Conservation (phyloP, 176 grass and related monocot genomes). For the Aegilops bicornis region DNA sequence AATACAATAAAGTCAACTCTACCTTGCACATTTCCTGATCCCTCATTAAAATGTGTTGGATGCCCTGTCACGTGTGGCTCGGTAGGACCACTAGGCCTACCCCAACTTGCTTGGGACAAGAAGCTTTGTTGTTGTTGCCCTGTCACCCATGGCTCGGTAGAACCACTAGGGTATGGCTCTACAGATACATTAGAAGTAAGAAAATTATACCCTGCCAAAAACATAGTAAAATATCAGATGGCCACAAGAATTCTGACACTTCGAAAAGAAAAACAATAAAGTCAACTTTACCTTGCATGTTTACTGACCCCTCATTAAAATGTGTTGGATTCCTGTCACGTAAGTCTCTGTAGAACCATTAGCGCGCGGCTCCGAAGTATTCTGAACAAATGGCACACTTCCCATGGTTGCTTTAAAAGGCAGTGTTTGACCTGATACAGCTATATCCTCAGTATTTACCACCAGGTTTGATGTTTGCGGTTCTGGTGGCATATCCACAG, state of each 20-base stretch:
- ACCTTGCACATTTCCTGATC: constrained; percentile 47
- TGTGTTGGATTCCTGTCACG: constrained; percentile 20
- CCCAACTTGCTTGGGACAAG: background rate
- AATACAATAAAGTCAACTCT: constrained; percentile 23
- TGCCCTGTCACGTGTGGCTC: constrained; percentile 9
- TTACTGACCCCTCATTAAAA: constrained; percentile 25
- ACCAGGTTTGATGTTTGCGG: constrained; percentile 26
- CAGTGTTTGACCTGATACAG: constrained; percentile 28
- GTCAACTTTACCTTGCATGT: constrained; percentile 53
- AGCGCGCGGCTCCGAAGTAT: constrained; percentile 18
- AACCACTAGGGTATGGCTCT: constrained; percentile 29
- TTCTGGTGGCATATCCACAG: constrained; percentile 11
- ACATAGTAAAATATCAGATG: constrained; percentile 12
- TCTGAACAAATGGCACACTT: constrained; percentile 34
- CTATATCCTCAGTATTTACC: constrained; percentile 24
- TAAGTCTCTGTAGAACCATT: constrained; percentile 36
- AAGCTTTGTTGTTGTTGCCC: background rate
- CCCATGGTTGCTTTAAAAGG: constrained; percentile 26
- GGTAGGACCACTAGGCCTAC: background rate
- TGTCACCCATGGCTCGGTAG: constrained; percentile 21
- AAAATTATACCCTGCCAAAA: constrained; percentile 33
- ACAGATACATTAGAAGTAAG: background rate
- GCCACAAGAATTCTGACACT: background rate
- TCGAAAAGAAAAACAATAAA: background rate
- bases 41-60: constrained; percentile 30